Evolutionary conservation across 2,329 filamentous ascomycete genomes (phyloP).

Genomic region (Eurotiales sp.): DNA sequence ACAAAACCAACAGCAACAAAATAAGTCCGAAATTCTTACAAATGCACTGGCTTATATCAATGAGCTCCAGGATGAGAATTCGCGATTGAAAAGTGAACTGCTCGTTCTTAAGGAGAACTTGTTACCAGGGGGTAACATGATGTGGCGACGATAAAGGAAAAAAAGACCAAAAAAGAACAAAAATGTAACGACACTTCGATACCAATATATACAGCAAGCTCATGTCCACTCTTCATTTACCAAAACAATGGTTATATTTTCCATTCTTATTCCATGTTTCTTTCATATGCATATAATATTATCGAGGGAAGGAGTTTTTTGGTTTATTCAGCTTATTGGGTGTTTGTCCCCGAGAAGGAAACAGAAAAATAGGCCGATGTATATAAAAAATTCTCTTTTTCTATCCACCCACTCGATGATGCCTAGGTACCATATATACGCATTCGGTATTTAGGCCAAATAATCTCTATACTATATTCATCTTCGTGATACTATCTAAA

Average conservation of each 20-base stretch:
- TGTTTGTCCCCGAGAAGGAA: neutral
- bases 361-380: neutral
- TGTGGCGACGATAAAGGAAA: conserved; percentile 11
- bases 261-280: neutral
- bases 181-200: neutral
- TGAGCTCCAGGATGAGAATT: conserved; percentile 15
- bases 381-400: no score
- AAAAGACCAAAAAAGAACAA: neutral
- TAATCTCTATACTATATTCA: no score
- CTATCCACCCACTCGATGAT: no score
- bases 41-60: conserved; percentile 15
- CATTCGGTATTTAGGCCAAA: no score
- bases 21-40: conserved; percentile 17
- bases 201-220: no score
- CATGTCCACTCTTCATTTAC: no score
- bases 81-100: conserved; percentile 13
- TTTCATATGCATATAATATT: neutral
- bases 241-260: no score
- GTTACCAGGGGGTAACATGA: conserved; percentile 13
- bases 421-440: no score
- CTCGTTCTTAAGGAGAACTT: conserved; percentile 15
- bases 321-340: no score
- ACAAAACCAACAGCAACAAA: conserved; percentile 11
- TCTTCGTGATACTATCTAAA: no score
- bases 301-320: no score